Base-by-base conservation (phyloP, 2,329 filamentous ascomycete genomes). In the Apiospora kogelbergensis region DNA sequence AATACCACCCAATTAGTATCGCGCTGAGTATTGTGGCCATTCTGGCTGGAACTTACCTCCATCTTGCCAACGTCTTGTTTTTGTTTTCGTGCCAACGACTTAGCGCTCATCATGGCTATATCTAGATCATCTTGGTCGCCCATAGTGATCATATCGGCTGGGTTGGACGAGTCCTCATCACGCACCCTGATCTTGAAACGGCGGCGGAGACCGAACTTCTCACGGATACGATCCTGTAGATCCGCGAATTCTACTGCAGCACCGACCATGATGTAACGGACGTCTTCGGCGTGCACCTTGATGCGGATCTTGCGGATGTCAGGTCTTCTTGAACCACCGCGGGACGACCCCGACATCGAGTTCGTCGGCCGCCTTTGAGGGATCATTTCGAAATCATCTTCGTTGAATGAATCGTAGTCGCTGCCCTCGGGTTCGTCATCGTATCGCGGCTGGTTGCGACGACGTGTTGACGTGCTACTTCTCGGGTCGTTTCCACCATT, bases 41-140 rank as follows among this genome's bases (percentile, higher is more conserved):
- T 37, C 17, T 30, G 42, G 46, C 30, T 13, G 24, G 40, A 46
- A 84, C 93, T 87, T 80, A 98, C 94, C 89, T 98, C 96, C 89
- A 98, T 90, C 87, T 97, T 98, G 67, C 93, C 94, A 84, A 94
- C 92, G 72, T 97, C 95, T 71, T 87, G 85, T 75, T 90, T 88
- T 78, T 95, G 91, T 79, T 88, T 92, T 81, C 85, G 89, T 64
- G 92, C 94, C 70, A 84, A 82, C 65, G 87, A 87, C 79, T 89
- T 93, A 7, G 91, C 90, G 63, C 84, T 87, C 79, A 88, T 87
- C 67, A 98, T 86, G 37, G 93, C 90, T 89, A 98, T 93, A 66
- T 98, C 95, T 71, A 98, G 82, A 82, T 99, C 96, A 76, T 99
- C 96, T 80, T 98, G 93, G 79, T 99, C 96, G 40, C 92, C 94